Evolutionary conservation across 306 rosid species (phyloP).

Genomic region (Dryas drummondii): DNA sequence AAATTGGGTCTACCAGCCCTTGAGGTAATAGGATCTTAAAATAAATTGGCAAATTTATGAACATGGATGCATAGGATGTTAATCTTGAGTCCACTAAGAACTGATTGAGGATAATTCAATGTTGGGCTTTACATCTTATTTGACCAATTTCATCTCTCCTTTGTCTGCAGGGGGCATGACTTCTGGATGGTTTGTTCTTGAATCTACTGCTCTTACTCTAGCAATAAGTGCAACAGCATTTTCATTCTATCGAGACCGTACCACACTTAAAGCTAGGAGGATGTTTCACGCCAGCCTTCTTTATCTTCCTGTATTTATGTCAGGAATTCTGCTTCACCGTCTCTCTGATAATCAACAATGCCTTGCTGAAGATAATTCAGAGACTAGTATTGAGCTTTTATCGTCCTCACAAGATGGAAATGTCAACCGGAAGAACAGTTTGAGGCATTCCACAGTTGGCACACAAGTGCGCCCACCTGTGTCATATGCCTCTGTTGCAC

Average conservation of each 20-base stretch:
- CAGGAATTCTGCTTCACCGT: conserved; percentile 86
- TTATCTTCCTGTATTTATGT: conserved; percentile 90
- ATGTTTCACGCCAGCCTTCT: conserved; percentile 70
- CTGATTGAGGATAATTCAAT: background rate
- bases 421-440: conserved; percentile 23
- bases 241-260: no score
- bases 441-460: conserved; percentile 14
- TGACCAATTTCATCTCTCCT: background rate
- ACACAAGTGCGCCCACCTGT: conserved; percentile 60
- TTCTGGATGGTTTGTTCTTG: no score
- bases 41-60: no score
- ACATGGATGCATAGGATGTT: background rate
- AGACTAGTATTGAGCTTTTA: conserved; percentile 26
- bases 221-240: no score
- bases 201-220: no score
- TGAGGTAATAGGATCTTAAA: no score
- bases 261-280: no score
- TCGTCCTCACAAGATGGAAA: conserved; percentile 28
- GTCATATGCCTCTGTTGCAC: conserved; percentile 81
- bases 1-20: no score
- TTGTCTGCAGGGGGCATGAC: no score
- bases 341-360: conserved; percentile 41
- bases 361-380: conserved; percentile 33
- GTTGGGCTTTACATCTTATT: background rate
- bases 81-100: background rate